Evolutionary conservation across 768 basidiomycete genomes (phyloP), one percentile per base, ranked within the genome.

Genomic region (Amanita subjunquillea): DNA sequence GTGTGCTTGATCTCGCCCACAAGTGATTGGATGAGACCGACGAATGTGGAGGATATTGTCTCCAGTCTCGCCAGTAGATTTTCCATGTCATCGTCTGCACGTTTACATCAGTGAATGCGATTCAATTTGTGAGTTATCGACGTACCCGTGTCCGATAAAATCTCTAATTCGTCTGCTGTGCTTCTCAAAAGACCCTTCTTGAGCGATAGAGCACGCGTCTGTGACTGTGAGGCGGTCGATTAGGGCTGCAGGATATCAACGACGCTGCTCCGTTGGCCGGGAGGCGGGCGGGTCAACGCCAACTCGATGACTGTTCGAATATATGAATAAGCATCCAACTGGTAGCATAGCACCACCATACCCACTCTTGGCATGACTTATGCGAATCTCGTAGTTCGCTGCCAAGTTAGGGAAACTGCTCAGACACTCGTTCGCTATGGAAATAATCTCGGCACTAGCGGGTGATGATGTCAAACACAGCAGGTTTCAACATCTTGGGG

Each of bases 401-500:
- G 73, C 69, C 41, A 86, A 70, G 57, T 76, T 87, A 6, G 83
- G 90, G 67, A 90, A 91, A 51, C 74, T 77, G 41, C 82, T 77
- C 30, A 92, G 68, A 53, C 79, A 80, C 52, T 83, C 76, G 55
- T 78, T 80, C 13, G 81, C 77, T 13, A 91, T 71, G 2, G 83
- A 72, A 45, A 93, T 78, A 2, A 84, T 68, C 63, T 93, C 91
- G 8, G 85, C 87, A 6, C 78, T 79, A 13, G 88, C 82, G 80
- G 10, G 85, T 85, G 55, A 93, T 85, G 49, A 93, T 89, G 63
- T 93, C 90, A 56, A 91, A 83, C 20, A 87, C 75, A 0, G 89
- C 89, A 0, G 83, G 85, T 60, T 88, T 89, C 50, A 75, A 72
- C 44, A 75, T 71, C 56, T 79, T 80, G 0, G 88, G 89, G 63